Percentiles rank a stretch among this genome's conserved stretches.
Conservation (phyloP, 192 early-diverging fungal genomes). For the Coemansia sp. region DNA sequence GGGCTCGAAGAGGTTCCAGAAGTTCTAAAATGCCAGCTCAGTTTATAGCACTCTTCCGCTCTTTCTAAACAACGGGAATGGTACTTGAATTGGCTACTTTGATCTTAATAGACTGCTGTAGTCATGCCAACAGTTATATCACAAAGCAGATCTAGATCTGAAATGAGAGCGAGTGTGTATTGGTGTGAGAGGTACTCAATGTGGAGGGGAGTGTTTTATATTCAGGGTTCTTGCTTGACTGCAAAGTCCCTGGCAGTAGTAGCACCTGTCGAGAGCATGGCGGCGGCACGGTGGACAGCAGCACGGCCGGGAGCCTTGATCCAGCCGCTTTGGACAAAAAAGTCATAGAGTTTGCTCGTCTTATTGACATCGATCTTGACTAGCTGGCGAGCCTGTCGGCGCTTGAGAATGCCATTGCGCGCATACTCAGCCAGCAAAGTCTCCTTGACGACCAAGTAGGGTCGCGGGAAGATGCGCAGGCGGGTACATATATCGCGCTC, state of each 20-base stretch:
- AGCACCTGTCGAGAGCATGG: constrained; percentile 10
- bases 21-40: constrained; percentile 71
- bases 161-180: not conserved
- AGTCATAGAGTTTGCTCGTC: constrained; percentile 85
- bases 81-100: constrained; percentile 13
- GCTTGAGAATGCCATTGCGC: constrained; percentile 67
- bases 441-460: constrained; percentile 94
- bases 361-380: constrained; percentile 95
- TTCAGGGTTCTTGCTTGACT: constrained; percentile 13
- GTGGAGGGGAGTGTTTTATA: not conserved
- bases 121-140: not conserved
- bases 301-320: constrained; percentile 61
- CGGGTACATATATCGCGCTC: constrained; percentile 84
- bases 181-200: not conserved
- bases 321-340: constrained; percentile 94
- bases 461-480: constrained; percentile 82
- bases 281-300: constrained; percentile 9
- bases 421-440: constrained; percentile 85
- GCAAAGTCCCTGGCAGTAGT: constrained; percentile 11
- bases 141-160: not conserved
- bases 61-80: constrained; percentile 15
- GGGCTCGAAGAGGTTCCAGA: constrained; percentile 87
- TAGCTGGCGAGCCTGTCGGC: constrained; percentile 78
- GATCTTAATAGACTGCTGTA: constrained; percentile 2
- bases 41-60: constrained; percentile 6